phyloP scores from a whole-genome alignment of 495 filamentous ascomycete genomes.

The Neurospora cerealis region DNA sequence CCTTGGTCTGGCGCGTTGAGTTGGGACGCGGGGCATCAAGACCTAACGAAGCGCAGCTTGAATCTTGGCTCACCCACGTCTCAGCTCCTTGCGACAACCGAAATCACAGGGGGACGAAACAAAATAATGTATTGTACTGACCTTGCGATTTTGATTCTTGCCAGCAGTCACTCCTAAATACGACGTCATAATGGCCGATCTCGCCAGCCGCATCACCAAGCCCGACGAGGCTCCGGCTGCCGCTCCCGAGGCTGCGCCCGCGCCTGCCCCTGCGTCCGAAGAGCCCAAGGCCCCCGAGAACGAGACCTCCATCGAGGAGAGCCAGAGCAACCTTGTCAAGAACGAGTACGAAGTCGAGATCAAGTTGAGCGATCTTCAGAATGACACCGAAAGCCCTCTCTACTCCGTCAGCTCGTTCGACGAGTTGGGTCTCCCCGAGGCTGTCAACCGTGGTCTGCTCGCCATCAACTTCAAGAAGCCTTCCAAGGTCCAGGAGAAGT shows the following conservation, averaged over 20 bases:
- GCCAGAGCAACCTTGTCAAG: conserved; percentile 49
- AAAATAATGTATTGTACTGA: background rate
- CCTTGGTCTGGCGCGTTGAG: background rate
- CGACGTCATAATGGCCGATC: conserved; percentile 34
- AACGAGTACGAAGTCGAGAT: conserved; percentile 74
- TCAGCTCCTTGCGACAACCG: background rate
- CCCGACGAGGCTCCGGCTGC: conserved; percentile 21
- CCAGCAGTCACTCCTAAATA: background rate
- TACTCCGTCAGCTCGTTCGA: conserved; percentile 80
- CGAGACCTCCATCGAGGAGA: background rate
- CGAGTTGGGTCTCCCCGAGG: conserved; percentile 60
- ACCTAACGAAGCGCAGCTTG: background rate
- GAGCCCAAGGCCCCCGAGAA: conserved; percentile 17
- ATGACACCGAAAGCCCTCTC: conserved; percentile 76
- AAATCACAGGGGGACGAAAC: background rate
- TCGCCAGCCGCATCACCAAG: conserved; percentile 53
- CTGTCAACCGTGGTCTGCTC: conserved; percentile 48
- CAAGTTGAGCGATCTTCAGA: conserved; percentile 80
- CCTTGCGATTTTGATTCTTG: conserved; percentile 1
- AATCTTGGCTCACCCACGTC: background rate
- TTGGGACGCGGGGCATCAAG: background rate
- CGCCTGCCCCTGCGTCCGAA: conserved; percentile 44
- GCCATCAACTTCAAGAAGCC: conserved; percentile 88
- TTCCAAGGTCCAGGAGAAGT: conserved; percentile 92
- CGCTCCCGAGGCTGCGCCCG: conserved; percentile 22